Evolutionary conservation across 164 flowering plant genomes (phyloP).

Genomic region (Magnolia officinalis): DNA sequence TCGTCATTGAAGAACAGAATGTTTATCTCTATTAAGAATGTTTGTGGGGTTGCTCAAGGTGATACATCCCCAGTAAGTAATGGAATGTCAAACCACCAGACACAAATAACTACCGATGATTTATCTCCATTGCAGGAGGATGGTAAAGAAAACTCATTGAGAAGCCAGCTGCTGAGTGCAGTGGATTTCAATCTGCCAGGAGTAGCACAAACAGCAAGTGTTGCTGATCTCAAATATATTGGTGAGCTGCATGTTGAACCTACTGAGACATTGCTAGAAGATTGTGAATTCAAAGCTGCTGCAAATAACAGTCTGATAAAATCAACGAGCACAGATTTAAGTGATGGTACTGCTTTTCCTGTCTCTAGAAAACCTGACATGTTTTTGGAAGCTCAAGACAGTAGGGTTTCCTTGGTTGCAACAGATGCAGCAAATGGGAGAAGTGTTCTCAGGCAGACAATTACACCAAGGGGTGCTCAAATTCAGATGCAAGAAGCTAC

Average conservation of each 20-base stretch:
- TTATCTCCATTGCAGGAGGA: background rate
- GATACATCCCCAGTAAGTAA: slow-evolving; percentile 7
- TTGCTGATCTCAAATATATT: background rate
- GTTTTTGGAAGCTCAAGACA: slow-evolving; percentile 1
- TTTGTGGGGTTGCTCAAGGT: slow-evolving; percentile 4
- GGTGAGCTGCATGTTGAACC: slow-evolving; percentile 11
- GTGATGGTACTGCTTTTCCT: background rate
- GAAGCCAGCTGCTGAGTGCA: slow-evolving; percentile 7
- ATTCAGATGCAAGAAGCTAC: slow-evolving; percentile 6
- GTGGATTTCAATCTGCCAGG: background rate
- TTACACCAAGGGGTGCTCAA: slow-evolving; percentile 6
- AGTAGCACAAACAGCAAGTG: background rate
- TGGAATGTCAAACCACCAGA: background rate
- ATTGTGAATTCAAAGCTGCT: slow-evolving; percentile 2
- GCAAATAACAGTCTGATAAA: slow-evolving; percentile 3
- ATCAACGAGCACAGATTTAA: slow-evolving; percentile 2
- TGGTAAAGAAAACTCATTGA: slow-evolving; percentile 10
- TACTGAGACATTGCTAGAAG: slow-evolving; percentile 4
- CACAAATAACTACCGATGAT: background rate
- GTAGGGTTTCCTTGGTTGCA: slow-evolving; percentile 3
- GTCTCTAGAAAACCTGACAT: background rate
- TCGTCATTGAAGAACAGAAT: slow-evolving; percentile 8
- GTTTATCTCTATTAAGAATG: background rate
- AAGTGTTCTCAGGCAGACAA: slow-evolving; percentile 3
- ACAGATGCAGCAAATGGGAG: background rate